Evolutionary conservation across 1,284 basidiomycete genomes (phyloP).

Genomic region (Sporisorium exsertum): DNA sequence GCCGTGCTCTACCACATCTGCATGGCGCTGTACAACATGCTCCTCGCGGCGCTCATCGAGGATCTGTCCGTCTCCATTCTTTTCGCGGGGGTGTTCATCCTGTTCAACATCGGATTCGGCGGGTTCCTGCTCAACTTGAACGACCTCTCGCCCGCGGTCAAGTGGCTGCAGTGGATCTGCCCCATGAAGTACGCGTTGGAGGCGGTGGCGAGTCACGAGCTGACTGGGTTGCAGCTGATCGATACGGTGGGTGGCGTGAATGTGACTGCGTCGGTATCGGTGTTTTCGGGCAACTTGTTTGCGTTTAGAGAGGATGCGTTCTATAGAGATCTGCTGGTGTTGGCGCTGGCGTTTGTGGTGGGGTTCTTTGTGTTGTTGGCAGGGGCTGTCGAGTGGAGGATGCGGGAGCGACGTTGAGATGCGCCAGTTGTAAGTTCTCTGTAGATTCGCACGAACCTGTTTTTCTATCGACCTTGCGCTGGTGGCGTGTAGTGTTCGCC

Average conservation of each 20-base stretch:
- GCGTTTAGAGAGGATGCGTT: slow-evolving; percentile 50
- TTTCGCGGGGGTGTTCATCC: slow-evolving; percentile 43
- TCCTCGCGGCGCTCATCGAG: slow-evolving; percentile 48
- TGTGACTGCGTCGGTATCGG: slow-evolving; percentile 34
- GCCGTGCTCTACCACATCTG: slow-evolving; percentile 46
- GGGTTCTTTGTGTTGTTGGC: slow-evolving; percentile 46
- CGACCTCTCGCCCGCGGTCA: slow-evolving; percentile 42
- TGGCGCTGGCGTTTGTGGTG: slow-evolving; percentile 50
- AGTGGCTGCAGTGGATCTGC: slow-evolving; percentile 58
- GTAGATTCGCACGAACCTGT: too few species aligned
- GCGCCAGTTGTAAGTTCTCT: neutral
- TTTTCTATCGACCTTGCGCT: too few species aligned
- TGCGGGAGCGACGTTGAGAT: slow-evolving; percentile 40
- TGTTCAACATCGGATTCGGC: slow-evolving; percentile 61
- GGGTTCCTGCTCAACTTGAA: slow-evolving; percentile 60
- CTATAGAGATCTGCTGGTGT: slow-evolving; percentile 57
- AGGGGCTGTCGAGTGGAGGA: slow-evolving; percentile 36
- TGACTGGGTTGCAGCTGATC: slow-evolving; percentile 45
- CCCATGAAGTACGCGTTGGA: slow-evolving; percentile 61
- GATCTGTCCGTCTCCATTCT: slow-evolving; percentile 55
- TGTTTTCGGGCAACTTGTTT: slow-evolving; percentile 51
- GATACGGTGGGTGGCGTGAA: slow-evolving; percentile 46
- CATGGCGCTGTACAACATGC: slow-evolving; percentile 56
- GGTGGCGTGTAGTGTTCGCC: too few species aligned
- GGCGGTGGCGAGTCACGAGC: slow-evolving; percentile 54